Evolutionary conservation across 2,329 filamentous ascomycete species (phyloP), one percentile per base, ranked within the genome.

Genomic region (Pezicula neosporulosa): DNA sequence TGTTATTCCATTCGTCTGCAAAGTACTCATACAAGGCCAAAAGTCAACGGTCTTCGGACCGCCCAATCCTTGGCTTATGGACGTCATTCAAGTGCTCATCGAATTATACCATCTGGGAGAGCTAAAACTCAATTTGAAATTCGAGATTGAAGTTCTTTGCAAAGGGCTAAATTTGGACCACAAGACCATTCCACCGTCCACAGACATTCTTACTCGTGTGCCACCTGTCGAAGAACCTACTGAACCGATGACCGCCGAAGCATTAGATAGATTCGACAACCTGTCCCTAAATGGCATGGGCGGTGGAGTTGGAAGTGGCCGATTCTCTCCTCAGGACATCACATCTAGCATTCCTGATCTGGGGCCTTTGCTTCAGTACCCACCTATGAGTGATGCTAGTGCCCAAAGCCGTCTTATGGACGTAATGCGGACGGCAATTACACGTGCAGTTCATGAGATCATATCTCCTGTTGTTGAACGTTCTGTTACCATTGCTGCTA

Each of bases 51-150:
- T 97, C 9, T 99, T 99, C 73, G 87, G 85, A 51, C 92, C 93
- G 10, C 94, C 94, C 1, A 99, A 99, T 62, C 94, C 94, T 1
- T 99, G 94, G 94, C 70, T 97, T 42, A 96, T 97, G 89, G 94
- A 99, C 63, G 94, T 99, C 49, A 83, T 99, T 50, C 83, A 89
- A 57, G 77, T 97, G 7, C 78, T 99, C 35, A 89, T 96, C 62
- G 95, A 99, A 65, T 78, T 99, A 4, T 99, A 99, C 64, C 87
- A 96, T 64, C 88, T 89, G 63, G 90, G 90, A 13, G 93, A 97
- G 61, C 76, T 99, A 50, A 97, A 97, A 68, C 81, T 99, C 36
- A 97, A 97, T 60, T 85, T 96, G 47, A 99, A 97, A 63, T 99
- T 99, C 62, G 94, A 99, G 69, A 97, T 99, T 52, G 94, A 99